Evolutionary conservation across 1,139 yeast genomes (phyloP).

Genomic region (Protomyces pachydermus): DNA sequence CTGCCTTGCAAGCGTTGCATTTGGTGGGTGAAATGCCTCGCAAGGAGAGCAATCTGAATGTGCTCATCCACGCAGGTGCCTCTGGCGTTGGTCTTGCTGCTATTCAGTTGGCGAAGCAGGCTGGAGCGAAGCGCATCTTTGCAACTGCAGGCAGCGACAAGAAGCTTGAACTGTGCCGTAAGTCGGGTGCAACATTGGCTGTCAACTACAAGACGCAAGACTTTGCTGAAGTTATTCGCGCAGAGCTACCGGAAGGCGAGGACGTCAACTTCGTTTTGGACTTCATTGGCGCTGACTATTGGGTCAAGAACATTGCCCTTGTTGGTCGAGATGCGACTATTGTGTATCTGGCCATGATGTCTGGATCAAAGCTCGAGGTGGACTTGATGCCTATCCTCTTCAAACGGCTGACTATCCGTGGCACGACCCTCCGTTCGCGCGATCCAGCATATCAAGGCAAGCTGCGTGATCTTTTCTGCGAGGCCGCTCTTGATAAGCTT

Average conservation of each 20-base stretch:
- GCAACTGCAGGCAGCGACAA: slow-evolving; percentile 39
- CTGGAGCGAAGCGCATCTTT: slow-evolving; percentile 38
- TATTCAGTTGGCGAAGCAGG: slow-evolving; percentile 41
- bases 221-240: slow-evolving; percentile 35
- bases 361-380: slow-evolving; percentile 35
- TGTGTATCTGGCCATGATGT: slow-evolving; percentile 37
- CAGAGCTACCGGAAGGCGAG: slow-evolving; percentile 30
- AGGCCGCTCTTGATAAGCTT: slow-evolving; percentile 36
- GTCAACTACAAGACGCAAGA: slow-evolving; percentile 37
- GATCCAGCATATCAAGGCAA: slow-evolving; percentile 35
- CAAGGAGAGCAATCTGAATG: slow-evolving; percentile 35
- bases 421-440: slow-evolving; percentile 39
- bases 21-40: slow-evolving; percentile 37
- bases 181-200: slow-evolving; percentile 35
- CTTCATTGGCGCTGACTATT: slow-evolving; percentile 39
- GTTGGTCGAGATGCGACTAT: slow-evolving; percentile 37
- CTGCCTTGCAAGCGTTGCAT: slow-evolving; percentile 38
- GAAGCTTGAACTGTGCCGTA: slow-evolving; percentile 34
- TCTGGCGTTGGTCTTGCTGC: slow-evolving; percentile 41
- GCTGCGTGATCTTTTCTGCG: slow-evolving; percentile 35
- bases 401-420: slow-evolving; percentile 37
- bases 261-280: slow-evolving; percentile 39
- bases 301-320: slow-evolving; percentile 34
- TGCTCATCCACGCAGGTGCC: slow-evolving; percentile 41
- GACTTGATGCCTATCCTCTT: slow-evolving; percentile 34